phyloP scores from a whole-genome alignment of 2,329 filamentous ascomycete species.

The Colletotrichum tofieldiae region DNA sequence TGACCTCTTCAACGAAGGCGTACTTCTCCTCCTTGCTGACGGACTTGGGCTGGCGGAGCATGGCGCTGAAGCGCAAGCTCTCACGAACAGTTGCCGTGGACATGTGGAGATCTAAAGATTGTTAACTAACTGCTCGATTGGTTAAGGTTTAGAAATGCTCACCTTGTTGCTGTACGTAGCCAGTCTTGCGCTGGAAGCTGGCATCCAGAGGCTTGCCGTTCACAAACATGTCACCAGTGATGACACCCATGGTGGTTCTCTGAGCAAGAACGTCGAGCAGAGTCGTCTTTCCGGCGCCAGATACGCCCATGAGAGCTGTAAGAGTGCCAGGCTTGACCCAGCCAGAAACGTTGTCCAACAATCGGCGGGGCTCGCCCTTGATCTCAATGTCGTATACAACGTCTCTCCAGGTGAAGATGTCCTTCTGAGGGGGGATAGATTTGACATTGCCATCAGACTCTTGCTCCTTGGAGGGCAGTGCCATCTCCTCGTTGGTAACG shows the following conservation, averaged over 20 bases:
- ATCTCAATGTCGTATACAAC: conserved; percentile 82
- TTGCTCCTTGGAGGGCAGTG: conserved; percentile 67
- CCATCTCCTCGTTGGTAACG: conserved; percentile 51
- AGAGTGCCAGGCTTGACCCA: conserved; percentile 93
- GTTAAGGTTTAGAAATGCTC: neutral
- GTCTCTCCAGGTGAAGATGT: conserved; percentile 84
- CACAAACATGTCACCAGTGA: conserved; percentile 78
- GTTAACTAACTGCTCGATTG: conserved; percentile 11
- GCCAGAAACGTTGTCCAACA: conserved; percentile 86
- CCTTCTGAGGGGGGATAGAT: conserved; percentile 61
- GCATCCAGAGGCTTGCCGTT: conserved; percentile 70
- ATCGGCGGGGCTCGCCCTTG: conserved; percentile 78
- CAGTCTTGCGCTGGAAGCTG: conserved; percentile 76
- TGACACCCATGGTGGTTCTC: conserved; percentile 72
- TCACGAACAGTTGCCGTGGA: conserved; percentile 70
- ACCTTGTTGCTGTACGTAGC: conserved; percentile 78
- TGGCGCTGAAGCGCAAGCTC: conserved; percentile 69
- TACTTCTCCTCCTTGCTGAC: conserved; percentile 72
- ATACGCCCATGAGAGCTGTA: conserved; percentile 82
- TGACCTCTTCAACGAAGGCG: conserved; percentile 75
- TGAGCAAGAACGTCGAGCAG: conserved; percentile 60
- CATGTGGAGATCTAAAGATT: conserved; percentile 66
- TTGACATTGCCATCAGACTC: conserved; percentile 51
- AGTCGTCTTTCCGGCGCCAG: conserved; percentile 61
- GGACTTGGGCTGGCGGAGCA: conserved; percentile 69